These are phyloP conservation scores for Solanum boliviense DNA, from an alignment of 257 asterid species.

Conservation along the genomic window DNA sequence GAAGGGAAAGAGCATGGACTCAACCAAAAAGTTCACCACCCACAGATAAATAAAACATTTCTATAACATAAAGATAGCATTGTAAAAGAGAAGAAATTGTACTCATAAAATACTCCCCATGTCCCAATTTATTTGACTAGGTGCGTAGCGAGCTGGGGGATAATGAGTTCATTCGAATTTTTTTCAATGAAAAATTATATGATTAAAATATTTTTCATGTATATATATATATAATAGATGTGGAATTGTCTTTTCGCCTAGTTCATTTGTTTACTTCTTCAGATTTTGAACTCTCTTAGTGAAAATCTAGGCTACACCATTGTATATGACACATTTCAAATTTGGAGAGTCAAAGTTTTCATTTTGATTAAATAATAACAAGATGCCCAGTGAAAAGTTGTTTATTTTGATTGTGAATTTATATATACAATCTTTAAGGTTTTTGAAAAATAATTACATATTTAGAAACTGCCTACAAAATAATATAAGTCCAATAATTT, in stretches of 20 bases:
- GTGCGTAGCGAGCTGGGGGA: fast-evolving
- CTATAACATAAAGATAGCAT: neutral
- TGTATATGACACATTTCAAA: too few relatives aligned
- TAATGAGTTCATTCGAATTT: too few relatives aligned
- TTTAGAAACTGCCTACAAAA: neutral
- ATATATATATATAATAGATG: too few relatives aligned
- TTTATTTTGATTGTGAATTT: neutral
- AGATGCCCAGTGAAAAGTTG: too few relatives aligned
- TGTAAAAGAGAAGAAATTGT: neutral
- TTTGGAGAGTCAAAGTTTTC: too few relatives aligned
- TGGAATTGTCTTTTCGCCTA: too few relatives aligned
- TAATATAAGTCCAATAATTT: neutral
- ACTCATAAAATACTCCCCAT: neutral
- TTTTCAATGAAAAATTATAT: too few relatives aligned
- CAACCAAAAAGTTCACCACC: neutral
- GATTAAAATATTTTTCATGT: too few relatives aligned
- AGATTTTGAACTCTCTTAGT: fast-evolving
- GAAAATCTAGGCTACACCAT: fast-evolving
- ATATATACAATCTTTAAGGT: too few relatives aligned
- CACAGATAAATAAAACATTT: neutral
- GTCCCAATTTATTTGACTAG: neutral
- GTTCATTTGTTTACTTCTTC: too few relatives aligned
- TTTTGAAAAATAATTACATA: too few relatives aligned
- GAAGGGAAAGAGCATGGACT: neutral
- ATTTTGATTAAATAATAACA: too few relatives aligned